Evolutionary conservation across 148 eudicot genomes (phyloP).

Genomic region (Pouteria glomerata): DNA sequence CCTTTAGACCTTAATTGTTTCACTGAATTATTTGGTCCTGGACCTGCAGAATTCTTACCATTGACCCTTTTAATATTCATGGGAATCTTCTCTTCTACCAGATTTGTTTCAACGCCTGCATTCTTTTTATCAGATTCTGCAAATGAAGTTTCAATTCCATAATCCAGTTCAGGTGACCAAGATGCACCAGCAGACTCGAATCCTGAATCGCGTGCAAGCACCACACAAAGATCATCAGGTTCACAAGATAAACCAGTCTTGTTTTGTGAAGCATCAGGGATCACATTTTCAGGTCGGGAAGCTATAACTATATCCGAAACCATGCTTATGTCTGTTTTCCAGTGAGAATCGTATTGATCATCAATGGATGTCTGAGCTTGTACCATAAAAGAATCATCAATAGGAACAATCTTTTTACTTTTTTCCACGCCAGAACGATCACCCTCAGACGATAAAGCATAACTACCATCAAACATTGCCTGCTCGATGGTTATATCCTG

Average conservation of each 20-base stretch:
- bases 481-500: constrained; percentile 8
- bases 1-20: constrained; percentile 27
- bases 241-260: constrained; percentile 17
- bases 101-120: constrained; percentile 23
- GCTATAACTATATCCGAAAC: constrained; percentile 20
- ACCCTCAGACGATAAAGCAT: constrained; percentile 14
- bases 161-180: constrained; percentile 53
- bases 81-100: constrained; percentile 17
- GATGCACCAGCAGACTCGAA: constrained; percentile 28
- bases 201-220: constrained; percentile 33
- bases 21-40: constrained; percentile 11
- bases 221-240: constrained; percentile 42
- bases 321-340: constrained; percentile 52
- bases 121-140: constrained; percentile 28
- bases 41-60: constrained; percentile 15
- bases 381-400: constrained; percentile 54
- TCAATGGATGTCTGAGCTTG: constrained; percentile 24
- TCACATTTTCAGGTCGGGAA: constrained; percentile 11
- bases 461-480: constrained; percentile 16
- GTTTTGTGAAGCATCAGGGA: constrained; percentile 9
- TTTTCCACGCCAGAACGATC: constrained; percentile 10
- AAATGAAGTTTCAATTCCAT: constrained; percentile 32
- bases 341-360: constrained; percentile 32
- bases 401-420: constrained; percentile 22
- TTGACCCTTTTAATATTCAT: constrained; percentile 18